phyloP scores from a whole-genome alignment of 1,284 basidiomycete genomes.

The Apiotrichum siamense region DNA sequence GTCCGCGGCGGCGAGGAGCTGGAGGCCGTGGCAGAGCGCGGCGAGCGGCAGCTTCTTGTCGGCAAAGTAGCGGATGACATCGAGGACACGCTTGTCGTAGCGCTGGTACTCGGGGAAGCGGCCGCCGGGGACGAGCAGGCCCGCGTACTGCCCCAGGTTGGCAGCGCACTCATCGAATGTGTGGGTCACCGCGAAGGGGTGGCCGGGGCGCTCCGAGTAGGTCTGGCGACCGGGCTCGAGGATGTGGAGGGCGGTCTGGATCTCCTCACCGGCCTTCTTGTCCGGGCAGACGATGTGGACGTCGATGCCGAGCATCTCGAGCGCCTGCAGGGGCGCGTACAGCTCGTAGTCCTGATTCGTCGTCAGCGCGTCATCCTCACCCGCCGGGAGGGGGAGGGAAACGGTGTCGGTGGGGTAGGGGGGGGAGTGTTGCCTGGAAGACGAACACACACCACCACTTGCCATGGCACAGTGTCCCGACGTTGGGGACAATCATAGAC shows the following conservation, averaged over 20 bases:
- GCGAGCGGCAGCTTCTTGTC: slow-evolving; percentile 12
- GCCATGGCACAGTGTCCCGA: too few relatives aligned
- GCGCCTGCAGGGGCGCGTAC: slow-evolving; percentile 17
- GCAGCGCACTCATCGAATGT: slow-evolving; percentile 5
- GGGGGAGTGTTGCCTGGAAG: too few relatives aligned
- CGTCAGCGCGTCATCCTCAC: too few relatives aligned
- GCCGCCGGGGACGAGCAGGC: slow-evolving; percentile 17
- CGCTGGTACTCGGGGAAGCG: slow-evolving; percentile 17
- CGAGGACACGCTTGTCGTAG: slow-evolving; percentile 17
- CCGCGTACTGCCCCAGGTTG: slow-evolving; percentile 15
- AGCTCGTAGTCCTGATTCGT: slow-evolving; percentile 19
- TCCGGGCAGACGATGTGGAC: slow-evolving; percentile 18
- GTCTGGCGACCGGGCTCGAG: slow-evolving; percentile 20
- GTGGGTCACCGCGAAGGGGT: slow-evolving; percentile 16
- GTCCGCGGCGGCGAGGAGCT: slow-evolving; percentile 17
- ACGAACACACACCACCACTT: too few relatives aligned
- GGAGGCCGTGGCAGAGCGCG: slow-evolving; percentile 19
- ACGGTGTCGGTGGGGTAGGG: too few relatives aligned
- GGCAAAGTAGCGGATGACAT: slow-evolving; percentile 13
- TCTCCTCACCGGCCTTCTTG: slow-evolving; percentile 12
- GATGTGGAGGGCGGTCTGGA: slow-evolving; percentile 16
- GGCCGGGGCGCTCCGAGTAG: slow-evolving; percentile 17
- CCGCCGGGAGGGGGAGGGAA: too few relatives aligned
- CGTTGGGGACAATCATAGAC: too few relatives aligned
- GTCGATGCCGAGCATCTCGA: slow-evolving; percentile 20